These are phyloP conservation scores for Aspergillus ustus DNA, from an alignment of 2,329 filamentous ascomycete genomes.

Conservation along the genomic window DNA sequence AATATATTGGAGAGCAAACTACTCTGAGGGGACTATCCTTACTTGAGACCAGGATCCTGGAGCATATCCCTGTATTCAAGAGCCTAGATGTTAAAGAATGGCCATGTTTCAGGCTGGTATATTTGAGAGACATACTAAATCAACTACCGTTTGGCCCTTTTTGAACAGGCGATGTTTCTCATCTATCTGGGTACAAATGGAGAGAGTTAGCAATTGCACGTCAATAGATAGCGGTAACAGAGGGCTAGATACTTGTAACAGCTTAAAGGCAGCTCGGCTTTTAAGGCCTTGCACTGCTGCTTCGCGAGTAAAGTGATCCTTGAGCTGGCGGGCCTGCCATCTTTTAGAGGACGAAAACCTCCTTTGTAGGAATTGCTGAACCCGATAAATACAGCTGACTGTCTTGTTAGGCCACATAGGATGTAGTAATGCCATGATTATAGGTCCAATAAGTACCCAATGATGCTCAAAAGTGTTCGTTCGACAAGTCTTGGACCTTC, in stretches of 20 bases:
- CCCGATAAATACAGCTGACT: conserved; percentile 17
- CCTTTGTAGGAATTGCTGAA: conserved; percentile 29
- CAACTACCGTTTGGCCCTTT: conserved; percentile 81
- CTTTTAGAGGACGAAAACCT: conserved; percentile 65
- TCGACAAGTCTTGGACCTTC: background rate
- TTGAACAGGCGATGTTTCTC: conserved; percentile 78
- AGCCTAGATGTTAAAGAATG: conserved; percentile 5
- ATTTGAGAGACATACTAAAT: conserved; percentile 64
- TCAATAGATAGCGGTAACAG: background rate
- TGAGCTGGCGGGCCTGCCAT: conserved; percentile 81
- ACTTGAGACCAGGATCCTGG: conserved; percentile 67
- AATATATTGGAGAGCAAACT: background rate
- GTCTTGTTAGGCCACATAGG: background rate
- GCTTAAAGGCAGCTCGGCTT: conserved; percentile 90
- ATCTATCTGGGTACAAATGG: conserved; percentile 67
- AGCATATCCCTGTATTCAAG: conserved; percentile 46
- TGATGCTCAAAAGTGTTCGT: background rate
- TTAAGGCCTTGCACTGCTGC: conserved; percentile 82
- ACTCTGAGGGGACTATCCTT: background rate
- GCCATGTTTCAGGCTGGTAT: conserved; percentile 7
- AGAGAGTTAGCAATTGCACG: background rate
- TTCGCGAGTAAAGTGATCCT: conserved; percentile 72
- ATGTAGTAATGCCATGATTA: background rate
- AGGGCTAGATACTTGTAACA: conserved; percentile 69
- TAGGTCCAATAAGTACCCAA: background rate